Evolutionary conservation across 176 grass and related monocot species (phyloP).

Genomic region (Elaeis guineensis): DNA sequence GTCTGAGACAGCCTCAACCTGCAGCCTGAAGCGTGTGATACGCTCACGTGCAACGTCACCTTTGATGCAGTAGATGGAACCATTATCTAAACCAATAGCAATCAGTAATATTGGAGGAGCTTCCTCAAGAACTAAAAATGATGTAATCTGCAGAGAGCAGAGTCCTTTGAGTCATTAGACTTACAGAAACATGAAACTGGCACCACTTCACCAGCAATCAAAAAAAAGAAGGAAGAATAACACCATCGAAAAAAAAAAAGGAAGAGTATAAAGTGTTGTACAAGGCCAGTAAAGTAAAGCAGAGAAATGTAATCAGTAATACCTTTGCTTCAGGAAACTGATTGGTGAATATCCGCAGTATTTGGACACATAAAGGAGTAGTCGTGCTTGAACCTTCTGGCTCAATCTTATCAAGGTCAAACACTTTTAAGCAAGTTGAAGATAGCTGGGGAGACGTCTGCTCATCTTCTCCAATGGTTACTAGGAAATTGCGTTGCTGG

Average conservation of each 20-base stretch:
- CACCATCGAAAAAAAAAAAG: neutral
- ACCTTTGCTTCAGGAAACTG: slow-evolving; percentile 95
- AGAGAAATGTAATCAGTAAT: neutral
- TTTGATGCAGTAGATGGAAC: slow-evolving; percentile 96
- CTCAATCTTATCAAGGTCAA: slow-evolving; percentile 97
- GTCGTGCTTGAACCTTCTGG: slow-evolving; percentile 81
- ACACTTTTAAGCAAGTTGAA: slow-evolving; percentile 85
- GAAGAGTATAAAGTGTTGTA: no score
- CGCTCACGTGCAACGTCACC: slow-evolving; percentile 85
- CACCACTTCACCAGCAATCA: neutral
- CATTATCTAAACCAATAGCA: slow-evolving; percentile 72
- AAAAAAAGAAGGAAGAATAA: neutral
- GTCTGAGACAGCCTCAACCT: slow-evolving; percentile 48
- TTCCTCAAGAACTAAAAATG: slow-evolving; percentile 98
- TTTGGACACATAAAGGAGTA: slow-evolving; percentile 85
- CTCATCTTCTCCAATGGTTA: slow-evolving; percentile 88
- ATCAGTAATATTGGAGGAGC: slow-evolving; percentile 85
- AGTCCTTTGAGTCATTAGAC: slow-evolving; percentile 11
- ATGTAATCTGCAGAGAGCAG: slow-evolving; percentile 62
- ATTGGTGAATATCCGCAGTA: slow-evolving; percentile 83
- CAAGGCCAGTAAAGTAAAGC: no score
- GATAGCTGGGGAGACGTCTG: slow-evolving; percentile 61
- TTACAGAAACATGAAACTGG: neutral
- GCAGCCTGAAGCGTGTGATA: slow-evolving; percentile 87
- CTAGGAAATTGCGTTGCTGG: slow-evolving; percentile 87